Conservation (phyloP, 441 rosid species). For the Corymbia calophylla region DNA sequence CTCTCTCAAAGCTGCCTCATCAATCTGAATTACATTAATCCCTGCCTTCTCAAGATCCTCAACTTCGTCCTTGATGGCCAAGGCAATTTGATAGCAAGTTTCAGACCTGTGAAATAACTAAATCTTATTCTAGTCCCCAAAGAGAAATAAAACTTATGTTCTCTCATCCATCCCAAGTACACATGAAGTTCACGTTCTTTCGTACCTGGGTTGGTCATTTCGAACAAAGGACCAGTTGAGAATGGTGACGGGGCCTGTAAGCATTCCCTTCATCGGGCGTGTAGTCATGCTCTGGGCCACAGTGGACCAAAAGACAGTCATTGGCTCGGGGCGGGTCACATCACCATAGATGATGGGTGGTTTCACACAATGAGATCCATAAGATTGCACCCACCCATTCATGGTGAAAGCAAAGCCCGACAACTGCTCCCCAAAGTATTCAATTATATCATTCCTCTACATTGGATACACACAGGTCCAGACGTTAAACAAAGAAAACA, state of each 20-base stretch:
- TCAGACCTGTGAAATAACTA: not conserved
- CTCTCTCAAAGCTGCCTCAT: conserved; percentile 5
- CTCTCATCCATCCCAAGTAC: not conserved
- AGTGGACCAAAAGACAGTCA: conserved; percentile 3
- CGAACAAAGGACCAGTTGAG: conserved; percentile 2
- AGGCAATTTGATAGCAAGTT: not conserved
- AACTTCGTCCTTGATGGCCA: too few relatives aligned
- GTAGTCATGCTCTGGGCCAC: conserved; percentile 2
- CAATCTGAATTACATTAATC: too few relatives aligned
- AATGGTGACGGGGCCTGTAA: not conserved
- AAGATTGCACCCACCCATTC: conserved; percentile 4
- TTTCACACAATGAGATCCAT: conserved; percentile 6
- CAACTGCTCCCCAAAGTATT: conserved; percentile 5
- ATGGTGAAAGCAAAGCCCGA: not conserved
- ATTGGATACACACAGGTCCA: not conserved
- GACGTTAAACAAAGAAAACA: not conserved
- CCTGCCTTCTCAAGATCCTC: too few relatives aligned
- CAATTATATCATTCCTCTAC: conserved; percentile 5
- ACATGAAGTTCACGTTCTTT: not conserved
- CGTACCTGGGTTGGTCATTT: not conserved
- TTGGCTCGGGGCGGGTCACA: conserved; percentile 3
- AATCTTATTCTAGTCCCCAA: not conserved
- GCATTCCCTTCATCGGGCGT: conserved; percentile 3
- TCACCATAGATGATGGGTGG: conserved; percentile 11
- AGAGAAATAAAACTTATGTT: not conserved